Evolutionary conservation across 2,329 filamentous ascomycete genomes (phyloP).

Genomic region (Cercospora janseana): DNA sequence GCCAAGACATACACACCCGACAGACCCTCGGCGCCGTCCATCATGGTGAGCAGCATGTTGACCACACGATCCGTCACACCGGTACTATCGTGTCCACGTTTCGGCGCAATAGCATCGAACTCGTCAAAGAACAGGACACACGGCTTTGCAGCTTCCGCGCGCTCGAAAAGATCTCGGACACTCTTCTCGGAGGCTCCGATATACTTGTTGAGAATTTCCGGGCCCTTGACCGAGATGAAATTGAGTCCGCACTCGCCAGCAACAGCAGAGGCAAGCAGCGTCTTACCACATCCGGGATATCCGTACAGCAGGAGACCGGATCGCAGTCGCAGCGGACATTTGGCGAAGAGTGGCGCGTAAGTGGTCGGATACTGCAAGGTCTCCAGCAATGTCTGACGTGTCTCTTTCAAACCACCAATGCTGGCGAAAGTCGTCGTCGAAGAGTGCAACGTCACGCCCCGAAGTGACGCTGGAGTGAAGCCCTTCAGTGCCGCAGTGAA

Average conservation of each 20-base stretch:
- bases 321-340: conserved; percentile 89
- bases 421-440: conserved; percentile 89
- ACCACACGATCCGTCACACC: conserved; percentile 98
- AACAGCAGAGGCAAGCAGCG: conserved; percentile 90
- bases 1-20: conserved; percentile 95
- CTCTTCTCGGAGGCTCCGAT: conserved; percentile 97
- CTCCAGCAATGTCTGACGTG: conserved; percentile 86
- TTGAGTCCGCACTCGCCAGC: conserved; percentile 96
- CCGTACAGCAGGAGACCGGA: conserved; percentile 92
- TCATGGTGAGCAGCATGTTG: conserved; percentile 96
- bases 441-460: conserved; percentile 89
- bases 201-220: conserved; percentile 98
- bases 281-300: conserved; percentile 95
- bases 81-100: conserved; percentile 92
- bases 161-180: conserved; percentile 90
- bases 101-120: conserved; percentile 96
- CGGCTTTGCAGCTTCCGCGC: conserved; percentile 83
- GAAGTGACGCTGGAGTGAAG: conserved; percentile 90
- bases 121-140: conserved; percentile 98
- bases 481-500: conserved; percentile 83
- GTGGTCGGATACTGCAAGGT: conserved; percentile 96
- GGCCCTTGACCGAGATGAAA: conserved; percentile 97
- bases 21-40: conserved; percentile 95
- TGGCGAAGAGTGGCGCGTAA: conserved; percentile 95
- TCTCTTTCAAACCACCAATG: conserved; percentile 84